A percentile compares a stretch with the other conserved stretches of the same genome.
Conservation (phyloP, 768 basidiomycete genomes). For the Naganishia onofrii region DNA sequence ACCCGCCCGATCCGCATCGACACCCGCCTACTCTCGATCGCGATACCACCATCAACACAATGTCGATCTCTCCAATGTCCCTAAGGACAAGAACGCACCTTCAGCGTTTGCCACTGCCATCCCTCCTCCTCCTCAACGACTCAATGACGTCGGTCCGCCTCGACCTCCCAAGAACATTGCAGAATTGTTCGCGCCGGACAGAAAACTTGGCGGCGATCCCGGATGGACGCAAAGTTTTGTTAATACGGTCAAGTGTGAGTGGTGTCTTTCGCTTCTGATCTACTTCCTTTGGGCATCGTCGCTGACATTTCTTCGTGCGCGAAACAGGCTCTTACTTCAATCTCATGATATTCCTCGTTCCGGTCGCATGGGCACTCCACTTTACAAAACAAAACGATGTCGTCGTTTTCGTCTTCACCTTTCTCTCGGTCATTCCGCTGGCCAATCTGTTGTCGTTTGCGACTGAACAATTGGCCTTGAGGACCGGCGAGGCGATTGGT, state of each 20-base stretch:
- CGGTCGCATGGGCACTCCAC: slow-evolving; percentile 58
- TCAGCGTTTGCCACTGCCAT: slow-evolving; percentile 9
- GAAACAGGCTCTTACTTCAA: slow-evolving; percentile 50
- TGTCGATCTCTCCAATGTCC: neutral
- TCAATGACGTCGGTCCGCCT: slow-evolving; percentile 23
- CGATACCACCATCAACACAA: neutral
- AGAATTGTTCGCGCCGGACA: slow-evolving; percentile 29
- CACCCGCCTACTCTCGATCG: slow-evolving; percentile 1
- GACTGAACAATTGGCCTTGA: slow-evolving; percentile 57
- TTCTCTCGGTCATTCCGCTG: slow-evolving; percentile 59
- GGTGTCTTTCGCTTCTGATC: no score
- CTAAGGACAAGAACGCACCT: neutral
- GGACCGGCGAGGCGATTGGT: slow-evolving; percentile 57
- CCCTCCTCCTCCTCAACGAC: slow-evolving; percentile 9
- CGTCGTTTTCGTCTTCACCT: slow-evolving; percentile 58
- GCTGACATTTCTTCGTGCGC: neutral
- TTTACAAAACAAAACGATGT: slow-evolving; percentile 53
- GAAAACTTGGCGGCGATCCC: slow-evolving; percentile 31
- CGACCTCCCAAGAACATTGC: slow-evolving; percentile 28
- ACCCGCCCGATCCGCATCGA: slow-evolving; percentile 3
- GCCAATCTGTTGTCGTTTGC: slow-evolving; percentile 58
- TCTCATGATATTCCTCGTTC: slow-evolving; percentile 58
- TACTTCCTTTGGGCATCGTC: neutral
- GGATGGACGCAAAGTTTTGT: slow-evolving; percentile 27
- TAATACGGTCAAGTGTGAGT: slow-evolving; percentile 31